Conservation (phyloP, 495 filamentous ascomycete species). For the Hypoxylon trugodes region DNA sequence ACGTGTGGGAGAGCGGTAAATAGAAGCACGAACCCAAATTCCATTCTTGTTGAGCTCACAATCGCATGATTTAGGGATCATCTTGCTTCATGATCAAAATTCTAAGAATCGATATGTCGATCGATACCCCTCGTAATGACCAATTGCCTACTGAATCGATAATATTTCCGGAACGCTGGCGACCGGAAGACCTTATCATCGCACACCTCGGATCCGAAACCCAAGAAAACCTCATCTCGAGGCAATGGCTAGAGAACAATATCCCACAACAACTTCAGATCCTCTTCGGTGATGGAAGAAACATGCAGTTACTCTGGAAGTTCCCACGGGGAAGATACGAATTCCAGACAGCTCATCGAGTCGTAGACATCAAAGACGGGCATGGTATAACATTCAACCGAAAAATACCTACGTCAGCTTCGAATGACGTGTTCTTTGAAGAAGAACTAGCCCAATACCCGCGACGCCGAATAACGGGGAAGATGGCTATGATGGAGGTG, state of each 20-base stretch:
- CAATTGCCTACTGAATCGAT: not conserved
- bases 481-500: not conserved
- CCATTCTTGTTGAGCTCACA: not conserved
- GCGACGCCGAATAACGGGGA: no score
- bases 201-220: not conserved
- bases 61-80: not conserved
- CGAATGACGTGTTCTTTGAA: not conserved
- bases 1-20: no score
- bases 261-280: not conserved
- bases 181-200: not conserved
- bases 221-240: not conserved
- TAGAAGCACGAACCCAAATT: no score
- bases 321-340: not conserved
- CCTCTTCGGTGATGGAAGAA: not conserved
- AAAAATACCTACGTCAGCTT: not conserved
- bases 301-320: not conserved
- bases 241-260: not conserved
- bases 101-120: not conserved
- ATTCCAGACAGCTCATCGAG: not conserved
- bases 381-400: not conserved
- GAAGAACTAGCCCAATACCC: not conserved
- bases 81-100: not conserved
- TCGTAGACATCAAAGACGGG: not conserved
- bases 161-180: not conserved
- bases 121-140: not conserved